Evolutionary conservation across 2,329 filamentous ascomycete genomes (phyloP), one percentile per base, ranked within the genome.

Genomic region (Hypoxylon sp.): DNA sequence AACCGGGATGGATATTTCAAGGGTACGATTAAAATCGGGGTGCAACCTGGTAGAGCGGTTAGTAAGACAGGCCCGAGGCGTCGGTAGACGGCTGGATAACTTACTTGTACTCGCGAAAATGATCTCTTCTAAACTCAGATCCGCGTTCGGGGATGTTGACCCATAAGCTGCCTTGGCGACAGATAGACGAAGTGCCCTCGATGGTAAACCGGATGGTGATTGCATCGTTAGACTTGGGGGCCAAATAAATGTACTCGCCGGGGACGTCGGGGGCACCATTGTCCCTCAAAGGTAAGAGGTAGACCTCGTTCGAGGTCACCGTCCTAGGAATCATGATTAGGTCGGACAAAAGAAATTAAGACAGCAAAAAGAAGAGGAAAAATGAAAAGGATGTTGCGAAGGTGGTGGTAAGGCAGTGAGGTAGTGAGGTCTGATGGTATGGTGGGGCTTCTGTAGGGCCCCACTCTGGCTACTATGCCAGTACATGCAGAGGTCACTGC

Each of bases 121-220:
- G 86, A 75, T 91, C 86, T 73, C 96, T 90, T 71, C 89, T 87
- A 77, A 98, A 99, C 46, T 89, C 82, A 53, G 89, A 83, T 65
- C 91, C 94, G 74, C 90, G 85, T 67, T 91, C 87, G 6, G 96
- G 96, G 67, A 98, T 92, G 80, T 99, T 99, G 76, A 97, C 91
- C 95, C 96, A 99, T 69, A 99, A 86, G 77, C 93, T 98, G 65
- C 97, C 96, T 81, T 97, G 86, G 73, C 94, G 89, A 80, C 94
- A 98, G 84, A 99, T 96, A 68, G 95, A 97, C 78, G 95, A 97
- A 63, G 93, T 95, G 68, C 96, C 94, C 80, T 98, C 92, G 74
- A 98, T 95, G 73, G 93, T 89, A 80, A 99, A 97, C 65, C 95
- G 91, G 63, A 98, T 84, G 58, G 87, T 87, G 75, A 98, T 91